Conservation (phyloP, 108 stramenopile species). For the Conticribra weissflogii region DNA sequence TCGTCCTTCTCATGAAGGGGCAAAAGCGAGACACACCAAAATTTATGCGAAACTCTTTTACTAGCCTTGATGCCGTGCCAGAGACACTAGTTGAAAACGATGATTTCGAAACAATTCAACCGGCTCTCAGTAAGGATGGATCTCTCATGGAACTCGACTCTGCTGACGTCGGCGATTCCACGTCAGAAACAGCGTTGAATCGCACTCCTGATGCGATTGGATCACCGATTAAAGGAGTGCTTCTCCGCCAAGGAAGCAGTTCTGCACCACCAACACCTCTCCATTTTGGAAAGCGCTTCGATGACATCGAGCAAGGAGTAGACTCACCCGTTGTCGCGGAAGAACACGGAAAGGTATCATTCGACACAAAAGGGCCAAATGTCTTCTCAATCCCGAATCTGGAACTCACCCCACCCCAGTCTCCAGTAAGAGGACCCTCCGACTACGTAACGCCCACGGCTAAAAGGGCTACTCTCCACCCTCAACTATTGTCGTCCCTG, state of each 20-base stretch:
- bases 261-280: slow-evolving; percentile 39
- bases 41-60: slow-evolving; percentile 20
- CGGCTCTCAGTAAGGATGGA: no score
- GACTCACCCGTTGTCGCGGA: slow-evolving; percentile 55
- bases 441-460: slow-evolving; percentile 48
- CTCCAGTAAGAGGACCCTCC: slow-evolving; percentile 52
- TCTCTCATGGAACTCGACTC: background rate
- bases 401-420: slow-evolving; percentile 59
- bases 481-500: slow-evolving; percentile 26
- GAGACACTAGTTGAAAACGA: slow-evolving; percentile 30
- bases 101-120: background rate
- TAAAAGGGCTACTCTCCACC: slow-evolving; percentile 13
- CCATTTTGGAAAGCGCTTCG: slow-evolving; percentile 31
- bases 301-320: slow-evolving; percentile 19
- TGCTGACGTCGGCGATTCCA: background rate
- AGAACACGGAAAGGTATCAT: slow-evolving; percentile 9
- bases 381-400: slow-evolving; percentile 22
- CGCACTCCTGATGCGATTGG: background rate
- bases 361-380: slow-evolving; percentile 3
- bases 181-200: background rate
- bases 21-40: slow-evolving; percentile 55
- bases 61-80: slow-evolving; percentile 21
- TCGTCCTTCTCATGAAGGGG: slow-evolving; percentile 88
- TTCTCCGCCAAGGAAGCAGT: slow-evolving; percentile 31
- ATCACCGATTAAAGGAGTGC: background rate